These are phyloP conservation scores for Phytophthora niederhauseri DNA, from an alignment of 352 stramenopile species.

Conservation along the genomic window DNA sequence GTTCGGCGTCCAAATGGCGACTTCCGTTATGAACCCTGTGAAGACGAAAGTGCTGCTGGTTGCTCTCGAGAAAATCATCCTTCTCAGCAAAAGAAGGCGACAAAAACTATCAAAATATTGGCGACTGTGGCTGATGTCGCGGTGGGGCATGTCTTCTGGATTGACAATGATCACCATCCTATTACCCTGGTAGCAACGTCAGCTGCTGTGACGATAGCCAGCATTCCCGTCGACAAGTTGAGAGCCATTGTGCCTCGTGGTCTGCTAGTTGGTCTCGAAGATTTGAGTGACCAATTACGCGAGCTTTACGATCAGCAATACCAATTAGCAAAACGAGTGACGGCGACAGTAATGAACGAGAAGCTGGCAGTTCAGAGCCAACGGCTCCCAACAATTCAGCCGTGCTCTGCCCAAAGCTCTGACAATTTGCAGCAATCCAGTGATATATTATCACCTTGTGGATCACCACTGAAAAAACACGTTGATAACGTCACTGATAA, in stretches of 20 bases:
- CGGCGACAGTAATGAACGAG: constrained; percentile 57
- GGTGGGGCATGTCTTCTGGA: constrained; percentile 62
- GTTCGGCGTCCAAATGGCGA: background rate
- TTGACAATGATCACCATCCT: constrained; percentile 36
- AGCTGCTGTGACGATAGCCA: constrained; percentile 45
- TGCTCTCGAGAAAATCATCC: background rate
- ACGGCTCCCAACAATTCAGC: constrained; percentile 24
- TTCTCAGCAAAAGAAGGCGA: background rate
- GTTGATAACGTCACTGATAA: background rate
- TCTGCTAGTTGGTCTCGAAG: constrained; percentile 35
- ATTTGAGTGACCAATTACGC: constrained; percentile 26
- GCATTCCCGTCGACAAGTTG: constrained; percentile 56
- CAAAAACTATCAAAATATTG: constrained; percentile 37
- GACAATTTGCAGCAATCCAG: background rate
- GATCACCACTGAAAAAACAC: background rate
- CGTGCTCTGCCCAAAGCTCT: constrained; percentile 2
- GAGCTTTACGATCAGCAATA: constrained; percentile 45
- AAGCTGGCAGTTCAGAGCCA: constrained; percentile 29
- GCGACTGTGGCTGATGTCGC: constrained; percentile 59
- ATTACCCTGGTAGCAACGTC: constrained; percentile 61
- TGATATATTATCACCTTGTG: background rate
- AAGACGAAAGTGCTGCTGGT: background rate
- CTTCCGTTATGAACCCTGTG: constrained; percentile 3
- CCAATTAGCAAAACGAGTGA: constrained; percentile 38
- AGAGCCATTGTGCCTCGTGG: constrained; percentile 50